phyloP scores from a whole-genome alignment of 2,329 filamentous ascomycete species.

The Fusarium sp. region DNA sequence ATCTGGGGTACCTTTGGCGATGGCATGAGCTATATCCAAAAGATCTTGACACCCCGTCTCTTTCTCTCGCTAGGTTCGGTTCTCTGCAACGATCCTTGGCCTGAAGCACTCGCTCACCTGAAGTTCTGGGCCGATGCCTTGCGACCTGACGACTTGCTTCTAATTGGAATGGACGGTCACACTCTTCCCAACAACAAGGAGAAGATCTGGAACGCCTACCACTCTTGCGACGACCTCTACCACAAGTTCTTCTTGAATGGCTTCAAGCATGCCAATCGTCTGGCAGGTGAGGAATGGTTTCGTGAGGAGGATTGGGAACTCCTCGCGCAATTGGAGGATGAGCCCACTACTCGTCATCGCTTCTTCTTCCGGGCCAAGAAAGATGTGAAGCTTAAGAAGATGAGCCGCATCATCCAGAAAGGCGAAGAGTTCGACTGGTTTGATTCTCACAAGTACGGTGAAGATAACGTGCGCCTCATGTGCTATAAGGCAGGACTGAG shows the following conservation, averaged over 20 bases:
- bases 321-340: conserved; percentile 48
- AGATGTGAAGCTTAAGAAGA: conserved; percentile 43
- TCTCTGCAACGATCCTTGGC: conserved; percentile 54
- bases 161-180: conserved; percentile 56
- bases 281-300: conserved; percentile 49
- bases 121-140: conserved; percentile 50
- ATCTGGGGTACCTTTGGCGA: conserved; percentile 54
- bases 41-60: conserved; percentile 47
- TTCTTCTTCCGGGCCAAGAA: conserved; percentile 52
- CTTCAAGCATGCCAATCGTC: conserved; percentile 50
- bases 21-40: conserved; percentile 46
- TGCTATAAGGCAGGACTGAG: conserved; percentile 51
- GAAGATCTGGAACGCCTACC: conserved; percentile 55
- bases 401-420: conserved; percentile 40
- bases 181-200: conserved; percentile 44
- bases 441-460: conserved; percentile 55
- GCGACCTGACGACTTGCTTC: conserved; percentile 48
- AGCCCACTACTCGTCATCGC: conserved; percentile 52
- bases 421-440: conserved; percentile 56
- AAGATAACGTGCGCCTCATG: conserved; percentile 51
- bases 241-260: conserved; percentile 52
- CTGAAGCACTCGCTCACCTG: conserved; percentile 48
- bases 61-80: conserved; percentile 55
- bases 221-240: conserved; percentile 50
- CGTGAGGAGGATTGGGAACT: conserved; percentile 52